Percentiles rank a stretch among this genome's conserved stretches.
Conservation (phyloP, 352 stramenopile genomes). For the Globisporangium heterothallicum region DNA sequence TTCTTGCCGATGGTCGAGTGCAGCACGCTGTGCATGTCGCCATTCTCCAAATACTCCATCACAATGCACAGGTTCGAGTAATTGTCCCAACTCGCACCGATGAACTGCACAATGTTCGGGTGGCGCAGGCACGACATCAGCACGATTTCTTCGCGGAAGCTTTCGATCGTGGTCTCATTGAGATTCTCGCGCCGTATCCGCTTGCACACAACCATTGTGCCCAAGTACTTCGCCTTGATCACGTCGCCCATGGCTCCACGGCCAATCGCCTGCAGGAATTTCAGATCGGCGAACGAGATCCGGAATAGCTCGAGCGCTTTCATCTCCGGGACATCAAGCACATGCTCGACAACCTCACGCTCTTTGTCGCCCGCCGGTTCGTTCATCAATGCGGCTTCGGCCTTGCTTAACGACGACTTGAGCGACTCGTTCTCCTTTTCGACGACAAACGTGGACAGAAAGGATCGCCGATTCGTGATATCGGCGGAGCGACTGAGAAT, state of each 20-base stretch:
- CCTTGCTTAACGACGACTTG: slow-evolving; percentile 69
- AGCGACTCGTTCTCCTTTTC: slow-evolving; percentile 85
- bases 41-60: slow-evolving; percentile 89
- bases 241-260: slow-evolving; percentile 81
- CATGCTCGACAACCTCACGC: slow-evolving; percentile 56
- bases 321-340: slow-evolving; percentile 69
- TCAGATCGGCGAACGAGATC: slow-evolving; percentile 82
- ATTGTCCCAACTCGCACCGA: slow-evolving; percentile 86
- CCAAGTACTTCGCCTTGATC: slow-evolving; percentile 86
- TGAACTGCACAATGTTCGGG: slow-evolving; percentile 88
- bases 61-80: slow-evolving; percentile 86
- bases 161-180: slow-evolving; percentile 55
- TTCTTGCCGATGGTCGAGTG: slow-evolving; percentile 73
- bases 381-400: slow-evolving; percentile 81
- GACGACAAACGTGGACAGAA: slow-evolving; percentile 76
- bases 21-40: slow-evolving; percentile 83
- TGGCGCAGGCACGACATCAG: slow-evolving; percentile 83
- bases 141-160: slow-evolving; percentile 83
- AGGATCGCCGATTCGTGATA: slow-evolving; percentile 72
- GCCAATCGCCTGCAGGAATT: slow-evolving; percentile 74
- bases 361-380: slow-evolving; percentile 69
- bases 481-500: slow-evolving; percentile 79
- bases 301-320: slow-evolving; percentile 71
- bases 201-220: slow-evolving; percentile 86
- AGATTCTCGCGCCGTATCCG: slow-evolving; percentile 84